Evolutionary conservation across 164 flowering plant species (phyloP).

Genomic region (Platanus orientalis): DNA sequence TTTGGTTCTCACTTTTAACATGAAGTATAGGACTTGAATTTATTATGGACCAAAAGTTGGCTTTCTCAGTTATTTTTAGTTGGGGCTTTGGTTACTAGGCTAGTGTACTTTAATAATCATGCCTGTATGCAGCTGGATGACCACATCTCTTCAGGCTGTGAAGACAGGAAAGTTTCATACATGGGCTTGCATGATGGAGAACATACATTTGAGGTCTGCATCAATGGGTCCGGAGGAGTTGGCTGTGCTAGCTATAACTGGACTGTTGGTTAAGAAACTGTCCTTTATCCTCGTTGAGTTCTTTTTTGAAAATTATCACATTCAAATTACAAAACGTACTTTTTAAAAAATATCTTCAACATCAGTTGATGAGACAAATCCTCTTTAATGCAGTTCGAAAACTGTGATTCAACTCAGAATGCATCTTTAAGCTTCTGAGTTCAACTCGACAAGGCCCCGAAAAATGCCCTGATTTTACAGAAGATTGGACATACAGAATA

Average conservation of each 20-base stretch:
- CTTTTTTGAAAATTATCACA: background rate
- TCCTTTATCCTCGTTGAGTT: conserved; percentile 17
- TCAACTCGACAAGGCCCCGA: background rate
- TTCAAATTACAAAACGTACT: background rate
- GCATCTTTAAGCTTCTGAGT: background rate
- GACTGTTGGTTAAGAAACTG: conserved; percentile 67
- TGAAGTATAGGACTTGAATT: background rate
- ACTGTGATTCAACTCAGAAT: background rate
- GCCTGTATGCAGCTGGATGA: conserved; percentile 63
- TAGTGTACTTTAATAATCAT: conserved; percentile 2
- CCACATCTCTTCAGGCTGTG: conserved; percentile 43
- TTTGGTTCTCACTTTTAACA: background rate
- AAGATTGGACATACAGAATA: background rate
- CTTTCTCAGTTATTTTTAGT: background rate
- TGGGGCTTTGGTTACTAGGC: background rate
- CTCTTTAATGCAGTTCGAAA: background rate
- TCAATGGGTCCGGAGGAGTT: conserved; percentile 44
- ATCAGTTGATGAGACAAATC: background rate
- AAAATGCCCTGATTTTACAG: background rate
- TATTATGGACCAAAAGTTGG: background rate
- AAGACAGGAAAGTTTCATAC: conserved; percentile 40
- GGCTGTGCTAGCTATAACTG: conserved; percentile 68
- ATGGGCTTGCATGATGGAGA: conserved; percentile 59
- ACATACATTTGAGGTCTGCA: conserved; percentile 76
- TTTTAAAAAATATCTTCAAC: background rate